Evolutionary conservation across 768 basidiomycete species (phyloP).

Genomic region (Cantharellus cinnabarinus): DNA sequence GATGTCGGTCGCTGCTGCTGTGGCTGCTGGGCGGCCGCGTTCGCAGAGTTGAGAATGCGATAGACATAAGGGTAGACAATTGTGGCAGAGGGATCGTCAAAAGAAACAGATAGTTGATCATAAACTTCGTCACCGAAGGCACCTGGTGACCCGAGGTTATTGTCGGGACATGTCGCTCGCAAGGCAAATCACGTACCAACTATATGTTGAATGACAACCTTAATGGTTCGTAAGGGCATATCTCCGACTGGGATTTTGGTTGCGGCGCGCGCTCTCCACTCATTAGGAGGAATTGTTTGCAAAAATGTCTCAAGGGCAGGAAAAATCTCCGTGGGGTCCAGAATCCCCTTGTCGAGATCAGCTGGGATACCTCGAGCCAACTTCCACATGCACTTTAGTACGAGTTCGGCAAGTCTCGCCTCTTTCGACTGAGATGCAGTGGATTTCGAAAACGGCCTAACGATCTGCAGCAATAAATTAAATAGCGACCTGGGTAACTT

Average conservation of each 20-base stretch:
- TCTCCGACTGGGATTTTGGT: constrained; percentile 90
- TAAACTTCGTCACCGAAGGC: constrained; percentile 52
- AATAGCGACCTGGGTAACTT: constrained; percentile 42
- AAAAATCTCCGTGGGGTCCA: constrained; percentile 78
- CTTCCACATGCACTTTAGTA: constrained; percentile 96
- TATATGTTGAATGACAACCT: constrained; percentile 93
- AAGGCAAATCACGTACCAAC: constrained; percentile 44
- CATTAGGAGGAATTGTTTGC: constrained; percentile 81
- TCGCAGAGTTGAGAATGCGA: constrained; percentile 46
- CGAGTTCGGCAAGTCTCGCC: constrained; percentile 77
- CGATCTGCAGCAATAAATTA: constrained; percentile 57
- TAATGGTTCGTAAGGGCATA: constrained; percentile 93
- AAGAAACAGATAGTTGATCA: constrained; percentile 71
- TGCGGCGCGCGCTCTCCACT: constrained; percentile 82
- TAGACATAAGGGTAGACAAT: constrained; percentile 94
- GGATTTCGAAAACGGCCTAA: constrained; percentile 67
- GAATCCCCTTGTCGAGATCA: constrained; percentile 55
- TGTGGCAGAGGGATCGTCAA: constrained; percentile 93
- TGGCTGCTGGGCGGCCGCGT: not conserved
- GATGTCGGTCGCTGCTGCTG: constrained; percentile 4
- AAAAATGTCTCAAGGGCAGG: constrained; percentile 87
- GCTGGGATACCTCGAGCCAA: constrained; percentile 85
- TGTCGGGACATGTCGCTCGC: not conserved
- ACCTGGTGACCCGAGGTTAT: not conserved
- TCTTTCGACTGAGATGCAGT: constrained; percentile 59